Conservation (phyloP, 345 rosid genomes). For the Triadica sebifera region DNA sequence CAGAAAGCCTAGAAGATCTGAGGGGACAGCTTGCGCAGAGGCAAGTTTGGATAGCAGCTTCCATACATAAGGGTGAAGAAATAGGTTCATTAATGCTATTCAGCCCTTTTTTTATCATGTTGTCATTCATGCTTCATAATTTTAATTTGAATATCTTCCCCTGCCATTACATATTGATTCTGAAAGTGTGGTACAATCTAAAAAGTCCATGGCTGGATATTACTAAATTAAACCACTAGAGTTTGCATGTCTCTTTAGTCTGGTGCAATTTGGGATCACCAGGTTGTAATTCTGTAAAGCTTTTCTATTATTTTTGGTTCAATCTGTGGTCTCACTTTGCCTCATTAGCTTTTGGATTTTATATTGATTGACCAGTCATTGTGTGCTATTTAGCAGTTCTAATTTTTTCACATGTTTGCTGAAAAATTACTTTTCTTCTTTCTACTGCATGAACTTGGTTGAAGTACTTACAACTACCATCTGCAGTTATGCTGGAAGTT, state of each 20-base stretch:
- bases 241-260: not conserved
- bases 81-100: conserved; percentile 45
- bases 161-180: not conserved
- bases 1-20: conserved; percentile 44
- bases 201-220: conserved; percentile 6
- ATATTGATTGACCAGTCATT: not conserved
- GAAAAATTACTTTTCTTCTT: not conserved
- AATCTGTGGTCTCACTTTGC: not conserved
- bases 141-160: not conserved
- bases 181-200: not conserved
- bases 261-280: not conserved
- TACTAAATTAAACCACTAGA: conserved; percentile 2
- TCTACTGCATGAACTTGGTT: not conserved
- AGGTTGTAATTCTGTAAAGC: not conserved
- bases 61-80: conserved; percentile 88
- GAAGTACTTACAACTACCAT: conserved; percentile 24
- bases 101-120: not conserved
- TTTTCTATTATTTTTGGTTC: not conserved
- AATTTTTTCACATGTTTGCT: not conserved
- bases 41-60: conserved; percentile 91
- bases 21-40: conserved; percentile 49
- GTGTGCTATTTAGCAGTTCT: not conserved
- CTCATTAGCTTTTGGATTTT: conserved; percentile 6
- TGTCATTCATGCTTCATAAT: not conserved
- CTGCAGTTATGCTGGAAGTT: conserved; percentile 70